These are phyloP conservation scores for Gracilaria caudata DNA, from an alignment of 23 red algal genomes.

Conservation along the genomic window DNA sequence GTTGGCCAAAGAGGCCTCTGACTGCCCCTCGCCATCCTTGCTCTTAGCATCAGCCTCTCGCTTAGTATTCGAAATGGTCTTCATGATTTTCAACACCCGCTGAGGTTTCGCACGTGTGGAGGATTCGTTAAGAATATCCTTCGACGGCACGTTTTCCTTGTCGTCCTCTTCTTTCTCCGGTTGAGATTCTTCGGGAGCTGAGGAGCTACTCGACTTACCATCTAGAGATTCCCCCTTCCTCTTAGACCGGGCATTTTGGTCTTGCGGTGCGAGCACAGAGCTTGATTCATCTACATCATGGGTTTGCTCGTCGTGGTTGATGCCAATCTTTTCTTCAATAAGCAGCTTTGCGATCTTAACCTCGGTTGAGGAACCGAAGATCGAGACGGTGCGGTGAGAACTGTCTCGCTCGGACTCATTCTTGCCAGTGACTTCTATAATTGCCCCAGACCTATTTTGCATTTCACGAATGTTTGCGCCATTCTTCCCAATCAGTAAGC, in stretches of 20 bases:
- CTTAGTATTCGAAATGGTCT: background rate
- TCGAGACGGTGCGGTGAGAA: conserved; percentile 31
- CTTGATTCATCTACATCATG: background rate
- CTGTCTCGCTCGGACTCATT: conserved; percentile 59
- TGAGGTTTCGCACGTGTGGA: background rate
- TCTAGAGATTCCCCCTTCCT: background rate
- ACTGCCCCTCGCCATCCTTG: background rate
- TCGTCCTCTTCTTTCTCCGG: background rate
- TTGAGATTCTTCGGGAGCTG: background rate
- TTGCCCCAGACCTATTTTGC: conserved; percentile 77
- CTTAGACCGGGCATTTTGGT: background rate
- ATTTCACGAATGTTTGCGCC: conserved; percentile 76
- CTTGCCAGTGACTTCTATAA: conserved; percentile 79
- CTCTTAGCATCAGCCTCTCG: background rate
- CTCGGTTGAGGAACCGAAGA: conserved; percentile 26
- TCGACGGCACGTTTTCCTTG: conserved; percentile 11
- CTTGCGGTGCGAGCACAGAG: background rate
- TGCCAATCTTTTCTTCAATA: conserved; percentile 41
- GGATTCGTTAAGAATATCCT: background rate
- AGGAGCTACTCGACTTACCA: background rate
- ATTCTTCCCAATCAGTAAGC: conserved; percentile 81
- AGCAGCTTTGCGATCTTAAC: conserved; percentile 46
- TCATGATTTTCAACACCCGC: background rate
- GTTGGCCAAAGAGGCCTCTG: conserved; percentile 11
- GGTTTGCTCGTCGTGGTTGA: background rate